Conservation (phyloP, 2,329 filamentous ascomycete species). For the Dryadomyces quercivorus region DNA sequence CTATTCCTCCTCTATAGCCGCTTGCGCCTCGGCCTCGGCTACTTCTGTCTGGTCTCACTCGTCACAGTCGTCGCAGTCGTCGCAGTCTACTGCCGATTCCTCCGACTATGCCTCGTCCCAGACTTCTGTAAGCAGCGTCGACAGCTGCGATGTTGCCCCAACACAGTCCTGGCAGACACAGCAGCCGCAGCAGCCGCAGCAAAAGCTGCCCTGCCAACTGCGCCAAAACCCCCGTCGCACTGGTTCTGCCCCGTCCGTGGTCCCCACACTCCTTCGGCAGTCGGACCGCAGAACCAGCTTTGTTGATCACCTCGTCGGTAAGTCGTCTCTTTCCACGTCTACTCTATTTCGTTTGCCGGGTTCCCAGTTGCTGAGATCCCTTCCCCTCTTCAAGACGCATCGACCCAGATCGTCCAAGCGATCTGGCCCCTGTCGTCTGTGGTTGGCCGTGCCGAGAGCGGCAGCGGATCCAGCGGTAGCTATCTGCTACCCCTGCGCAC, state of each 20-base stretch:
- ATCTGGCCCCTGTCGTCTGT: slow-evolving; percentile 91
- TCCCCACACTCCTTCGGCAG: slow-evolving; percentile 68
- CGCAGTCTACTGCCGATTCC: slow-evolving; percentile 1
- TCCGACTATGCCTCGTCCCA: slow-evolving; percentile 16
- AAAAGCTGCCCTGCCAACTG: slow-evolving; percentile 31
- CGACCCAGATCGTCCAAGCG: slow-evolving; percentile 90
- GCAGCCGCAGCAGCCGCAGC: slow-evolving; percentile 1
- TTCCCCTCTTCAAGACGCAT: slow-evolving; percentile 82
- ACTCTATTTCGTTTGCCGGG: not conserved
- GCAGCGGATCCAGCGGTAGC: slow-evolving; percentile 8
- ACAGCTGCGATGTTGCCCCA: slow-evolving; percentile 4
- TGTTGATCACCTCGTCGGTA: slow-evolving; percentile 95
- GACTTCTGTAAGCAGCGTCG: slow-evolving; percentile 8
- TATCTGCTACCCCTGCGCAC: slow-evolving; percentile 74
- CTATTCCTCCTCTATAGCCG: slow-evolving; percentile 60
- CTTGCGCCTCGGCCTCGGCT: slow-evolving; percentile 64
- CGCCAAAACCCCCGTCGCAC: slow-evolving; percentile 53
- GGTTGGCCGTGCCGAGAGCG: slow-evolving; percentile 59
- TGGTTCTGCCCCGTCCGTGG: slow-evolving; percentile 47
- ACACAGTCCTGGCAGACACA: slow-evolving; percentile 8
- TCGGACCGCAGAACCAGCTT: slow-evolving; percentile 88
- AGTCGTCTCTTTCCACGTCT: slow-evolving; percentile 28
- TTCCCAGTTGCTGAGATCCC: not conserved
- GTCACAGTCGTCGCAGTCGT: slow-evolving; percentile 6
- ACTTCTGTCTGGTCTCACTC: slow-evolving; percentile 60